phyloP scores from a whole-genome alignment of 352 stramenopile species.

The Phytophthora capsici region DNA sequence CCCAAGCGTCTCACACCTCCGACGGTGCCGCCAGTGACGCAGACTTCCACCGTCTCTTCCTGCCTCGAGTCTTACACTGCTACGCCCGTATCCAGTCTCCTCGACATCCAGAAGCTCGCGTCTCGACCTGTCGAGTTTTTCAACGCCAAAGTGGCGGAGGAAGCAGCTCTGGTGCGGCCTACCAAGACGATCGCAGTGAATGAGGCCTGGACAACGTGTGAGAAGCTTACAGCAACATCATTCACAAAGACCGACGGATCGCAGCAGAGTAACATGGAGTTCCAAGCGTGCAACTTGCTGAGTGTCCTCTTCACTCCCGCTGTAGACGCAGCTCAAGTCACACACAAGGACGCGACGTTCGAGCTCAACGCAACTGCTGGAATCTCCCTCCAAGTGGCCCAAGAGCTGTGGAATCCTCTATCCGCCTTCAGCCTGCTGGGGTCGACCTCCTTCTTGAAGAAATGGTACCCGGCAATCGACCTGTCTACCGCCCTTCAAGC shows the following conservation, averaged over 20 bases:
- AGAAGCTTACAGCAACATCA: conserved; percentile 4
- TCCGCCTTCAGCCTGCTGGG: conserved; percentile 50
- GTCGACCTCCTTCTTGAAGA: conserved; percentile 38
- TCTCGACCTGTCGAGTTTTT: conserved; percentile 62
- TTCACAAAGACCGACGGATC: conserved; percentile 41
- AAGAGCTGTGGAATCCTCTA: conserved; percentile 41
- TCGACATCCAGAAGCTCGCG: conserved; percentile 44
- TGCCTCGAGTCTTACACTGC: conserved; percentile 43
- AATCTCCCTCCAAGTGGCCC: conserved; percentile 49
- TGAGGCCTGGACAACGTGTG: conserved; percentile 49
- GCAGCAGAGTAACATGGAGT: conserved; percentile 41
- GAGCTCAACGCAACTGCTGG: conserved; percentile 50
- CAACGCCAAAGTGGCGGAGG: conserved; percentile 49
- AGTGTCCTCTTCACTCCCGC: conserved; percentile 31
- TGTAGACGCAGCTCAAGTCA: conserved; percentile 28
- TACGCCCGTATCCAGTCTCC: conserved; percentile 40
- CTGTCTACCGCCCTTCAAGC: conserved; percentile 12
- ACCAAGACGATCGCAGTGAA: conserved; percentile 43
- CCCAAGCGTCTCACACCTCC: conserved; percentile 23
- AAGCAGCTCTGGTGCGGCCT: conserved; percentile 48
- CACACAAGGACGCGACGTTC: conserved; percentile 49
- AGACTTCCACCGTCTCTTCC: conserved; percentile 26
- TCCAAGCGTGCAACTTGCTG: conserved; percentile 62
- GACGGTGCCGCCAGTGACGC: conserved; percentile 15
- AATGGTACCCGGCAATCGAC: conserved; percentile 61